Evolutionary conservation across 176 grass and related monocot genomes (phyloP).

Genomic region (Phyllostachys edulis): DNA sequence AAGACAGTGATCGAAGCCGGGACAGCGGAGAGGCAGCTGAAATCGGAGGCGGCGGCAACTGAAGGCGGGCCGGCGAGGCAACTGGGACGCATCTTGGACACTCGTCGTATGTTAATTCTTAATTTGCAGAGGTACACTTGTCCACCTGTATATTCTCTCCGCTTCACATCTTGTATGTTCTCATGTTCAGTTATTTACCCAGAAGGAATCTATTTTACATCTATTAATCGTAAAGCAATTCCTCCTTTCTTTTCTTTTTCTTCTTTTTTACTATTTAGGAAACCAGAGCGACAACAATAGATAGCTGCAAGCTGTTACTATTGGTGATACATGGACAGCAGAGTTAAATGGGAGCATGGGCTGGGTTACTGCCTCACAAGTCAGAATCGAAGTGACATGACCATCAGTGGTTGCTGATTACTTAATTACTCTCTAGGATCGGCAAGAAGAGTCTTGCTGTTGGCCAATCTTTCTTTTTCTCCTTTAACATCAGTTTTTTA

Average conservation of each 20-base stretch:
- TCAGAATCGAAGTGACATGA: background rate
- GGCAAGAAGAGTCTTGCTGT: background rate
- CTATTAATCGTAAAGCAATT: background rate
- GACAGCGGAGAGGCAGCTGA: no score
- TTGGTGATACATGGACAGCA: no score
- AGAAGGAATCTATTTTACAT: background rate
- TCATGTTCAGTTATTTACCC: background rate
- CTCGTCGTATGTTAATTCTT: background rate
- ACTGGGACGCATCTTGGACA: background rate
- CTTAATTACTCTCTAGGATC: background rate
- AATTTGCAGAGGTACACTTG: background rate
- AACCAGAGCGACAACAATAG: no score
- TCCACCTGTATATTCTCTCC: background rate
- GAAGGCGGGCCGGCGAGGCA: no score
- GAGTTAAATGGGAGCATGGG: background rate
- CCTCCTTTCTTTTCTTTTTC: background rate
- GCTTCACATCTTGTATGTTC: background rate
- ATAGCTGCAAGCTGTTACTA: background rate
- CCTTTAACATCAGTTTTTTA: background rate
- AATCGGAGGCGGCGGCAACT: no score
- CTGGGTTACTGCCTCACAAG: background rate
- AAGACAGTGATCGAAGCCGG: no score
- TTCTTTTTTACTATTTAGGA: background rate
- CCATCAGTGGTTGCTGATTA: background rate
- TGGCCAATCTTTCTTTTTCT: background rate